Conservation (phyloP, 1,139 yeast species). For the Magnusiomyces starmeri region DNA sequence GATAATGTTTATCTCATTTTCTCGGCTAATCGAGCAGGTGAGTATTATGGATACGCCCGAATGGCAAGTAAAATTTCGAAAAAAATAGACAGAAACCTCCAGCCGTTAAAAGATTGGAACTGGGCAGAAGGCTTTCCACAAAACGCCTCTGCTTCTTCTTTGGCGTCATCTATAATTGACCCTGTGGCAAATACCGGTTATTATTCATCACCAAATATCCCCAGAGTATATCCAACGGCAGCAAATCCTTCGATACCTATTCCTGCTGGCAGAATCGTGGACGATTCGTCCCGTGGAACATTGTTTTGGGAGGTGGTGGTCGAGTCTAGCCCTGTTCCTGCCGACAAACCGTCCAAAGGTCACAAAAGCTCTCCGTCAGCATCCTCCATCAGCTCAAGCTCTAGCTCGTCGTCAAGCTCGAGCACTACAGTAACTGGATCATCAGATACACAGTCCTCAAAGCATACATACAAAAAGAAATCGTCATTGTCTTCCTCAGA, state of each 20-base stretch:
- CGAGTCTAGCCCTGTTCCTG: no score
- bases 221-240: conserved; percentile 21
- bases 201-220: conserved; percentile 7
- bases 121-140: conserved; percentile 1
- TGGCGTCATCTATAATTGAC: conserved; percentile 2
- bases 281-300: conserved; percentile 36
- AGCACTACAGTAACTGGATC: not conserved
- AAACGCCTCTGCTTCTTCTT: not conserved
- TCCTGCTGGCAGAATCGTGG: conserved; percentile 37
- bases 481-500: not conserved
- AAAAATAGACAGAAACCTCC: conserved; percentile 5
- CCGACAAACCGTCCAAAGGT: no score
- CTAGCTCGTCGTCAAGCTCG: not conserved
- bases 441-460: not conserved
- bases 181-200: not conserved
- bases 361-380: no score
- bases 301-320: conserved; percentile 36
- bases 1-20: conserved; percentile 37
- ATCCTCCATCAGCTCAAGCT: not conserved
- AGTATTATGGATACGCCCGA: conserved; percentile 38
- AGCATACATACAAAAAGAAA: no score
- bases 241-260: conserved; percentile 23
- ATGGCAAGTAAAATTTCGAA: conserved; percentile 29
- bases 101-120: conserved; percentile 1
- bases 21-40: conserved; percentile 37